These are phyloP conservation scores for Phanerodontia chrysosporium DNA, from an alignment of 768 basidiomycete species.

Conservation along the genomic window DNA sequence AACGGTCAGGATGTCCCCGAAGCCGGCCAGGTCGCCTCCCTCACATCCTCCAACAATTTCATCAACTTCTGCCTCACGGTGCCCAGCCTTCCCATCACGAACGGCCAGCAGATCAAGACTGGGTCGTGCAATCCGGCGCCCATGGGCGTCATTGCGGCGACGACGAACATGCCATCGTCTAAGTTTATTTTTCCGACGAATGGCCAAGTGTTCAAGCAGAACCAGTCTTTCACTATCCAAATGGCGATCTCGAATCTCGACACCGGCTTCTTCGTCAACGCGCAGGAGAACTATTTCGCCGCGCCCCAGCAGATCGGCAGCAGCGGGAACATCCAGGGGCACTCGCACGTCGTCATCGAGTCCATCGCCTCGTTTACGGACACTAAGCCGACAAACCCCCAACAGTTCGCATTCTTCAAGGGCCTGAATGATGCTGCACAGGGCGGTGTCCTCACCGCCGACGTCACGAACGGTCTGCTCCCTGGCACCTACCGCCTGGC, in stretches of 20 bases:
- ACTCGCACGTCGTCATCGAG: conserved; percentile 62
- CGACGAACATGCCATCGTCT: conserved; percentile 46
- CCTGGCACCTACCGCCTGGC: conserved; percentile 47
- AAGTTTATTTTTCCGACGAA: conserved; percentile 53
- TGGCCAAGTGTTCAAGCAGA: conserved; percentile 37
- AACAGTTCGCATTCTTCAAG: conserved; percentile 56
- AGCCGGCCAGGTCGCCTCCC: conserved; percentile 49
- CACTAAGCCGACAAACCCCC: conserved; percentile 46
- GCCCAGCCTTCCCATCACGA: conserved; percentile 50
- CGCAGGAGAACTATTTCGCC: conserved; percentile 46
- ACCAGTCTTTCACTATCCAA: conserved; percentile 48
- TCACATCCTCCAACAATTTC: conserved; percentile 69
- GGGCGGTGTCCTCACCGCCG: conserved; percentile 41
- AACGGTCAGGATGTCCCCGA: conserved; percentile 38
- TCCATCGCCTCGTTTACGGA: conserved; percentile 41
- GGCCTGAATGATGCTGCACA: conserved; percentile 43
- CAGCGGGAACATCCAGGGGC: conserved; percentile 52
- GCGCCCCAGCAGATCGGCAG: conserved; percentile 50
- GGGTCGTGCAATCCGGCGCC: conserved; percentile 45
- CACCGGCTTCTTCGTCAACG: conserved; percentile 59
- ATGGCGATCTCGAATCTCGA: conserved; percentile 43
- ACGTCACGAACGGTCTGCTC: conserved; percentile 50
- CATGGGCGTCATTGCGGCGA: conserved; percentile 54
- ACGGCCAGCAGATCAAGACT: conserved; percentile 47
- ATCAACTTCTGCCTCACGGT: conserved; percentile 62